Base-by-base conservation (phyloP, 2,329 filamentous ascomycete genomes). In the Nemania sp. region DNA sequence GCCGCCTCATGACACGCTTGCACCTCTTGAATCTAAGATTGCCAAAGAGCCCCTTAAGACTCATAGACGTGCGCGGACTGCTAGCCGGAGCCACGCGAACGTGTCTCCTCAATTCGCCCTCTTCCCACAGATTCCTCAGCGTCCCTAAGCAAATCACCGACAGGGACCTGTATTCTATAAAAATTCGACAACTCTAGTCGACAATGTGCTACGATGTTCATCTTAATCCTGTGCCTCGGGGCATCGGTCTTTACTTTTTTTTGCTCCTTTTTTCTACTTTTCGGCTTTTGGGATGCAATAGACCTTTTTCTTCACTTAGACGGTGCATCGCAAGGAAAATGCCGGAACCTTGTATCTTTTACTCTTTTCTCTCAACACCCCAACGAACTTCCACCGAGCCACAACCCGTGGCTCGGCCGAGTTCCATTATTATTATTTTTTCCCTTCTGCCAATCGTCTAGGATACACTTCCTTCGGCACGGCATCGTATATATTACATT, bases 31-130 rank as follows among this genome's bases (percentile, higher is more conserved):
- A 19, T 15, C 44, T 2, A 61, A 61, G 33, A 14, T 22, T 9
- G 31, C 56, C 5, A 60, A 60, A 22, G 61, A 66, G 51, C 39
- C 61, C 1, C 17, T 59, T 5, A 68, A 61, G 58, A 61, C 57
- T 36, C 66, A 68, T 11, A 58, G 66, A n/a, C 62, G 68, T 26
- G 67, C 68, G n/a, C 63, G 67, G 26, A 70, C 68, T 23, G 68
- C 61, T 23, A 70, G 68, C 48, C 61, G 64, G 12, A 69, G 66
- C 58, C 64, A 66, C 52, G 47, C 64, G 44, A 59, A 58, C 12
- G 54, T 57, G 6, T 61, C 64, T 20, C 67, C 66, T 14, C 64
- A 67, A 50, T 64, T 70, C 22, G 63, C 63, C 5, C 62, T 70
- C n/a, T 70, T 69, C 57, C 68, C 67, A 6, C 57, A 59, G 24